Evolutionary conservation across 2,329 filamentous ascomycete species (phyloP).

Genomic region (Penicillium olsonii): DNA sequence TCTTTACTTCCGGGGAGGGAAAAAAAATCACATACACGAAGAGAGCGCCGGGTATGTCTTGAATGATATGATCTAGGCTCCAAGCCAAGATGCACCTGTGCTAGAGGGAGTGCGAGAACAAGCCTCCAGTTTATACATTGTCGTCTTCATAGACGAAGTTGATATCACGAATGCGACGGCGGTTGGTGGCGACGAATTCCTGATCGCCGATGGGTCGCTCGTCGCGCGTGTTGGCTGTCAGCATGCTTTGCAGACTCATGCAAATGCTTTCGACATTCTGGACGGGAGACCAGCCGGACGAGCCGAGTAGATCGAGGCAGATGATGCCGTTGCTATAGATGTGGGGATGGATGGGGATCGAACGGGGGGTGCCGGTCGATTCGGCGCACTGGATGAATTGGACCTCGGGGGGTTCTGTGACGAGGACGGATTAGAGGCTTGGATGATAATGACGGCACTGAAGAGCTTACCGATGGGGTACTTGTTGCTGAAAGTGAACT

Average conservation of each 20-base stretch:
- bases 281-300: slow-evolving; percentile 90
- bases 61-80: background rate
- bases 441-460: too few species aligned
- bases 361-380: slow-evolving; percentile 45
- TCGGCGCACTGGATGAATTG: slow-evolving; percentile 69
- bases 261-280: slow-evolving; percentile 97
- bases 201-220: slow-evolving; percentile 88
- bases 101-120: background rate
- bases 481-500: slow-evolving; percentile 77
- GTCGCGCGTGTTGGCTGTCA: slow-evolving; percentile 90
- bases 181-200: slow-evolving; percentile 82
- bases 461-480: slow-evolving; percentile 84
- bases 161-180: slow-evolving; percentile 80
- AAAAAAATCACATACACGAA: background rate
- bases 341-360: slow-evolving; percentile 92
- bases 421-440: background rate
- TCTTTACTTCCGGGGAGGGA: background rate
- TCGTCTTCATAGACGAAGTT: slow-evolving; percentile 94
- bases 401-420: slow-evolving; percentile 91
- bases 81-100: background rate
- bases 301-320: slow-evolving; percentile 87
- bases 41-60: slow-evolving; percentile 4
- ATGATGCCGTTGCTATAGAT: slow-evolving; percentile 99
- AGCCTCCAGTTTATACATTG: slow-evolving; percentile 55
- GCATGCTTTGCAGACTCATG: slow-evolving; percentile 97